Conservation (phyloP, 179 eudicot genomes). For the Pouteria campechiana region DNA sequence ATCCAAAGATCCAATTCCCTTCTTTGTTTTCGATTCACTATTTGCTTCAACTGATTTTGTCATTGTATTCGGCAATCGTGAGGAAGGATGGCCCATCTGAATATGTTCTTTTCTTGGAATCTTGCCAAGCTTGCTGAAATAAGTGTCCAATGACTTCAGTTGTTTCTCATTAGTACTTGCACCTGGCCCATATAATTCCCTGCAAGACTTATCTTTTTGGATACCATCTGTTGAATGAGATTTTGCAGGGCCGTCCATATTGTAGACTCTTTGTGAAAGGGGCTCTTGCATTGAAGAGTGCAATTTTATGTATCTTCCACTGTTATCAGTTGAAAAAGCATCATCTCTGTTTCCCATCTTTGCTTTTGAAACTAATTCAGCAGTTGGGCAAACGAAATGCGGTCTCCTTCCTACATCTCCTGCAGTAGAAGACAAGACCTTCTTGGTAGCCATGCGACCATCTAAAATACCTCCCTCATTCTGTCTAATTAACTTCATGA, state of each 20-base stretch:
- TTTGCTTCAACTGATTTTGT: slow-evolving; percentile 8
- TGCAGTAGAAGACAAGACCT: slow-evolving; percentile 8
- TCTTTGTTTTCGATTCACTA: slow-evolving; percentile 12
- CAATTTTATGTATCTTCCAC: not conserved
- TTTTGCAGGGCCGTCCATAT: not conserved
- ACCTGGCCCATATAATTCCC: slow-evolving; percentile 8
- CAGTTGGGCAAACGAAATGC: not conserved
- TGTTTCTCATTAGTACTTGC: slow-evolving; percentile 30
- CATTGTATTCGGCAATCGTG: slow-evolving; percentile 7
- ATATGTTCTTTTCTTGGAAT: too few species aligned
- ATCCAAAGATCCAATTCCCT: slow-evolving; percentile 25
- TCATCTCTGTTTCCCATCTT: not conserved
- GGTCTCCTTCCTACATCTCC: too few species aligned
- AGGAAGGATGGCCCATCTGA: slow-evolving; percentile 10
- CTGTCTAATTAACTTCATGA: not conserved
- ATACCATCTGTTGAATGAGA: slow-evolving; percentile 1
- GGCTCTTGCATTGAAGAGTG: not conserved
- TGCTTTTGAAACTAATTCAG: not conserved
- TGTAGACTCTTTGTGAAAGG: not conserved
- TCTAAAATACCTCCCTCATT: slow-evolving; percentile 13
- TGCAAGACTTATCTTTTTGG: slow-evolving; percentile 6
- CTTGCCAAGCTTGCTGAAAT: slow-evolving; percentile 28
- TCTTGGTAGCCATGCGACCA: slow-evolving; percentile 10
- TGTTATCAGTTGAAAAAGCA: not conserved
- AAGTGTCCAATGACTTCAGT: slow-evolving; percentile 31